Evolutionary conservation across 176 grass and related monocot genomes (phyloP).

Genomic region (Triticum dicoccoides): DNA sequence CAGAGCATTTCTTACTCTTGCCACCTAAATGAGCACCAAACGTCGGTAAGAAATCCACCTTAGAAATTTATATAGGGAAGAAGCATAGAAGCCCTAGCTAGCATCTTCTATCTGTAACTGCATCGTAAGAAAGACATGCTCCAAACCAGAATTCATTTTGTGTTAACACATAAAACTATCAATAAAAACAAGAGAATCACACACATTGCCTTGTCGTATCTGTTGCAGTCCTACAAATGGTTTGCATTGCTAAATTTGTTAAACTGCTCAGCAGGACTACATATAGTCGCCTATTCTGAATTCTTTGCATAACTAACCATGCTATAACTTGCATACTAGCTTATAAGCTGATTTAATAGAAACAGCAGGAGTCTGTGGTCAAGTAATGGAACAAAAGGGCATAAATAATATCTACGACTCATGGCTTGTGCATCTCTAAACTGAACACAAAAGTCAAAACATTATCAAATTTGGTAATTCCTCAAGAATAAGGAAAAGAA

Average conservation of each 20-base stretch:
- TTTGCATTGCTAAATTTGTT: background rate
- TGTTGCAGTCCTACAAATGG: background rate
- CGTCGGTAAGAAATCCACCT: conserved; percentile 31
- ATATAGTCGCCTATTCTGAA: background rate
- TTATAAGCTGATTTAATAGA: conserved; percentile 1
- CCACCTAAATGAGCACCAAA: conserved; percentile 60
- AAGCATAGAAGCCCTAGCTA: background rate
- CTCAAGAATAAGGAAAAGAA: background rate
- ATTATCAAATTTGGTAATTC: background rate
- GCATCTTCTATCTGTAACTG: background rate
- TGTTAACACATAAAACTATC: background rate
- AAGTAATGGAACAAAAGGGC: conserved; percentile 2
- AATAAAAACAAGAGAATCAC: conserved; percentile 12
- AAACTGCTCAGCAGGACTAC: background rate
- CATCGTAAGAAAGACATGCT: background rate
- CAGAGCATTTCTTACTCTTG: conserved; percentile 96
- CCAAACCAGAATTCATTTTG: background rate
- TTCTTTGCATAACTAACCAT: background rate
- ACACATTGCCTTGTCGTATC: background rate
- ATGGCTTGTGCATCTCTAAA: conserved; percentile 23
- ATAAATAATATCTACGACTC: background rate
- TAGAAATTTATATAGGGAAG: conserved; percentile 10
- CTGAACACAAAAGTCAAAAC: background rate
- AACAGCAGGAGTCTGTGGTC: background rate
- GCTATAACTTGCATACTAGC: background rate